Percentiles rank a stretch among this genome's conserved stretches.
Conservation (phyloP, 345 rosid species). For the Eutrema japonicum region DNA sequence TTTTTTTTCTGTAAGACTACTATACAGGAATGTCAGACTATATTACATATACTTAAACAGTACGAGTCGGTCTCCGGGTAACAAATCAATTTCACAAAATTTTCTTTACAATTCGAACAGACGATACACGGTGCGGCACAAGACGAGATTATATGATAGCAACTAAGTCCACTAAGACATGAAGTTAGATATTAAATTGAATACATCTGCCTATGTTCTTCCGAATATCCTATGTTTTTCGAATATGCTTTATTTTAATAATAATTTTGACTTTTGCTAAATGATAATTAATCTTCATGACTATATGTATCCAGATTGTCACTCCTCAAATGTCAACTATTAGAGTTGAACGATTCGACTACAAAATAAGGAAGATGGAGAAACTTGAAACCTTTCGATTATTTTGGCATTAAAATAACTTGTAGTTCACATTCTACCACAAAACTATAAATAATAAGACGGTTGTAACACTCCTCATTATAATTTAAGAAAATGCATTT, state of each 20-base stretch:
- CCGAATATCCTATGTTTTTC: constrained; percentile 30
- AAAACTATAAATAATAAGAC: neutral
- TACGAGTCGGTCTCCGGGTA: no score
- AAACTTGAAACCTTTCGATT: neutral
- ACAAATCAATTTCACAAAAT: no score
- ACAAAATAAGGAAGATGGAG: neutral
- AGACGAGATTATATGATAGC: neutral
- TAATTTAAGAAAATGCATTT: neutral
- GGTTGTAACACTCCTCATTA: neutral
- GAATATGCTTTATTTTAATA: constrained; percentile 39
- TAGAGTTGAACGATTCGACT: constrained; percentile 29
- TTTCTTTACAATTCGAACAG: no score
- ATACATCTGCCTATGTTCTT: constrained; percentile 6
- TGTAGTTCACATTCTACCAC: neutral
- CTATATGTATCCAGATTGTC: constrained; percentile 28
- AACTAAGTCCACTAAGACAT: constrained; percentile 19
- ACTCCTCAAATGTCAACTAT: constrained; percentile 33
- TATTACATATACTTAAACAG: no score
- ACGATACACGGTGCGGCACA: no score
- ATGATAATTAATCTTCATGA: constrained; percentile 26
- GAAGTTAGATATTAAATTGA: neutral
- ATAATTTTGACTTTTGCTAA: constrained; percentile 31
- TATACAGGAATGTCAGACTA: no score
- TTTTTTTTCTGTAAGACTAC: no score
- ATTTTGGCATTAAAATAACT: constrained; percentile 3